Percentiles rank a stretch among this genome's conserved stretches.
phyloP scores from a whole-genome alignment of 2,329 filamentous ascomycete species.

The Didymella pomorum region DNA sequence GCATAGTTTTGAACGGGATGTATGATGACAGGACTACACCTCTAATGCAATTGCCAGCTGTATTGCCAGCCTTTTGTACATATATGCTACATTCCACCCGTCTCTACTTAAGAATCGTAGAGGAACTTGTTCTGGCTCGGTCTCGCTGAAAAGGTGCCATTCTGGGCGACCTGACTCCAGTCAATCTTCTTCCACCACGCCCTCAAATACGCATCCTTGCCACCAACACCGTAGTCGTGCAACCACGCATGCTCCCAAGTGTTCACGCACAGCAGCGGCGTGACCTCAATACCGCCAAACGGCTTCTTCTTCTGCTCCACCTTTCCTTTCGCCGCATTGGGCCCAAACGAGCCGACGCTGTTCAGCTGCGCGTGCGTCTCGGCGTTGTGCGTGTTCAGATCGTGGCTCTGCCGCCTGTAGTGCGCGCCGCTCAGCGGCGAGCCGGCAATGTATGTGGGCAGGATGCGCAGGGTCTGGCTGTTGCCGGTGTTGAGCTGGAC shows the following conservation, averaged over 20 bases:
- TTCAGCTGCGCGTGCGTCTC: constrained; percentile 46
- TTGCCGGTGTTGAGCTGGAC: constrained; percentile 63
- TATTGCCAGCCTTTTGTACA: constrained; percentile 17
- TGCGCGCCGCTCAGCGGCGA: constrained; percentile 87
- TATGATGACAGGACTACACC: background rate
- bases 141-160: constrained; percentile 19
- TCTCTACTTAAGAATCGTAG: constrained; percentile 12
- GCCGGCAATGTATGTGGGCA: constrained; percentile 91
- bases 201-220: constrained; percentile 78
- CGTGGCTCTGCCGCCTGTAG: constrained; percentile 72
- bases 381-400: constrained; percentile 70
- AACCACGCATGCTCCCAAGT: constrained; percentile 97
- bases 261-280: constrained; percentile 87
- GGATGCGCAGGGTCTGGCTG: constrained; percentile 65
- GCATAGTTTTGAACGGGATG: background rate
- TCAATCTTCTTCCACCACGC: constrained; percentile 89
- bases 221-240: constrained; percentile 77
- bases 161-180: constrained; percentile 73
- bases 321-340: constrained; percentile 35
- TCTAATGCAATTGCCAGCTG: constrained; percentile 11
- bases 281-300: constrained; percentile 72
- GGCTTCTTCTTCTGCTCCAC: constrained; percentile 53
- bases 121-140: constrained; percentile 13
- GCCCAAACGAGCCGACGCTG: constrained; percentile 52
- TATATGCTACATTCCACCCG: constrained; percentile 26